phyloP scores from a whole-genome alignment of 768 basidiomycete species.

The Boletellus sp. region DNA sequence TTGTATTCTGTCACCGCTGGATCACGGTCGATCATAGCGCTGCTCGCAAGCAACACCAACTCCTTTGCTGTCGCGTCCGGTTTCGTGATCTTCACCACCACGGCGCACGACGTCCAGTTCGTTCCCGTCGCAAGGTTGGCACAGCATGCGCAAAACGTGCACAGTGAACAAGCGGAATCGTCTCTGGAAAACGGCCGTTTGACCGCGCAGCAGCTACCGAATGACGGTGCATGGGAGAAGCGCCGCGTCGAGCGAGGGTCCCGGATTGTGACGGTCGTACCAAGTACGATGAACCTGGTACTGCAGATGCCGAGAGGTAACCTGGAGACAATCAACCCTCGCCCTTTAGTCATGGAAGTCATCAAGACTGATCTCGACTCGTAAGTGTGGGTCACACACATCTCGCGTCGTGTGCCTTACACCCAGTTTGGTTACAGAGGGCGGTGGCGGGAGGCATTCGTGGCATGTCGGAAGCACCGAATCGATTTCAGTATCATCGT shows the following conservation, averaged over 20 bases:
- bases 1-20: constrained; percentile 46
- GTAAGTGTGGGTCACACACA: constrained; percentile 31
- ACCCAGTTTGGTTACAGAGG: constrained; percentile 41
- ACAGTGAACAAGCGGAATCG: constrained; percentile 9
- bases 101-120: constrained; percentile 76
- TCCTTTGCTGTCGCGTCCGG: constrained; percentile 73
- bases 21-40: constrained; percentile 23
- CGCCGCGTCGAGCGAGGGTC: constrained; percentile 88
- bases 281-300: constrained; percentile 84
- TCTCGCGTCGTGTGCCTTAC: neutral
- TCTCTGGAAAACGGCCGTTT: constrained; percentile 26
- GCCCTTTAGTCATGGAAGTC: constrained; percentile 85
- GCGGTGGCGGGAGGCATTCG: constrained; percentile 81
- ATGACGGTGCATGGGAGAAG: constrained; percentile 50
- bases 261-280: constrained; percentile 82
- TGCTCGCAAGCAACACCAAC: constrained; percentile 53
- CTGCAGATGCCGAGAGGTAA: constrained; percentile 98
- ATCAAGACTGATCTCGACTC: constrained; percentile 70
- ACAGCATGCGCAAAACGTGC: constrained; percentile 15
- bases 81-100: constrained; percentile 83
- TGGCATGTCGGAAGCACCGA: constrained; percentile 88
- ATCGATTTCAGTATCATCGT: constrained; percentile 89
- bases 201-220: constrained; percentile 1
- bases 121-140: constrained; percentile 38
- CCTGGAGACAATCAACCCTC: constrained; percentile 90